Percentiles rank a stretch among this genome's conserved stretches.
Conservation (phyloP, 352 stramenopile genomes). For the Phytopythium aichiense region DNA sequence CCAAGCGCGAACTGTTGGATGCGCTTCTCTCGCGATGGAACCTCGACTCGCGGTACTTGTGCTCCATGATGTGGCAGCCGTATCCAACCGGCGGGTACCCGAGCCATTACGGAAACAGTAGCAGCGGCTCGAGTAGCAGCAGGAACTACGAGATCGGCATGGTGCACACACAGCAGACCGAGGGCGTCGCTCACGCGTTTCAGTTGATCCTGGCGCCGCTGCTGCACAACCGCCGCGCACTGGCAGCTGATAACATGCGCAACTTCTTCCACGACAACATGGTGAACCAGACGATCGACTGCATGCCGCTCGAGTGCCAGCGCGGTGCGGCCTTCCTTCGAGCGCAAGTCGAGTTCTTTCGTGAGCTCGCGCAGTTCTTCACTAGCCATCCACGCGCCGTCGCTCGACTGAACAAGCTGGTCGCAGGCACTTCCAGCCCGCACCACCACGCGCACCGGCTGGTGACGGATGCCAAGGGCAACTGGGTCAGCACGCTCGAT, state of each 20-base stretch:
- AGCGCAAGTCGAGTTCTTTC: slow-evolving; percentile 29
- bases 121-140: neutral
- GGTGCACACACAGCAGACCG: slow-evolving; percentile 27
- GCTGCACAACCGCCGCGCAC: slow-evolving; percentile 24
- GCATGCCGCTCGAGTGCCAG: slow-evolving; percentile 29
- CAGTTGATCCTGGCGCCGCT: slow-evolving; percentile 42
- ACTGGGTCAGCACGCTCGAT: slow-evolving; percentile 42
- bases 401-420: slow-evolving; percentile 35
- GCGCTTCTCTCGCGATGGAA: slow-evolving; percentile 40
- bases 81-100: slow-evolving; percentile 14
- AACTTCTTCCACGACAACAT: slow-evolving; percentile 41
- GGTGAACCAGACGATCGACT: slow-evolving; percentile 33
- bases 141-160: slow-evolving; percentile 11
- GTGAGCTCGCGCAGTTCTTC: slow-evolving; percentile 40
- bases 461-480: slow-evolving; percentile 35
- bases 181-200: slow-evolving; percentile 39
- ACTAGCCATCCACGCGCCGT: slow-evolving; percentile 41
- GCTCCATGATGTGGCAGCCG: slow-evolving; percentile 44
- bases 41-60: slow-evolving; percentile 39
- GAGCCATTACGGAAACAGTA: neutral
- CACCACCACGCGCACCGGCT: slow-evolving; percentile 31
- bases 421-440: slow-evolving; percentile 20
- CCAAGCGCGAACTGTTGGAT: slow-evolving; percentile 37
- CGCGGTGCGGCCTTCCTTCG: slow-evolving; percentile 29
- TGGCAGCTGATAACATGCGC: slow-evolving; percentile 34